Conservation (phyloP, 2,329 filamentous ascomycete species). For the Apiospora malaysiana region DNA sequence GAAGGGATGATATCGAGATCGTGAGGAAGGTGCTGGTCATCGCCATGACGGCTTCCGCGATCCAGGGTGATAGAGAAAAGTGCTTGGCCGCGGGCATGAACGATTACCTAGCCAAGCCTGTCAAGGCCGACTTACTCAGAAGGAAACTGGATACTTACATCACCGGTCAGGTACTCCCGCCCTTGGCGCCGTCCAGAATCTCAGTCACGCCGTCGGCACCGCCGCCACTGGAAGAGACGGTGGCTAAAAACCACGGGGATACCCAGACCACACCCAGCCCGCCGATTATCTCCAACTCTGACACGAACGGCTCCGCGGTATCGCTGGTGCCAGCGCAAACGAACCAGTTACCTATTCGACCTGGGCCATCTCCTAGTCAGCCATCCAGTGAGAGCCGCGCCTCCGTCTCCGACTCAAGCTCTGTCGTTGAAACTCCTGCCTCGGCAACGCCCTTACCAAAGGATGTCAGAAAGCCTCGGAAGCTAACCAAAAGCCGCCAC, state of each 20-base stretch:
- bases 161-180: slow-evolving; percentile 42
- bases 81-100: slow-evolving; percentile 98
- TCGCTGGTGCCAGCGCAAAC: slow-evolving; percentile 10
- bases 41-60: slow-evolving; percentile 95
- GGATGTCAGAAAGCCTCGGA: slow-evolving; percentile 42
- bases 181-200: slow-evolving; percentile 33
- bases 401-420: slow-evolving; percentile 37
- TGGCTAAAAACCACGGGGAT: background rate
- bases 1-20: slow-evolving; percentile 75
- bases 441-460: slow-evolving; percentile 29
- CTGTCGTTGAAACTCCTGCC: slow-evolving; percentile 29
- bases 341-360: slow-evolving; percentile 18
- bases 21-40: slow-evolving; percentile 90
- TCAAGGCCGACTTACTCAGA: slow-evolving; percentile 86
- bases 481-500: slow-evolving; percentile 49
- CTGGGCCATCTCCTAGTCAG: slow-evolving; percentile 33
- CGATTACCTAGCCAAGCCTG: slow-evolving; percentile 94
- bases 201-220: slow-evolving; percentile 11
- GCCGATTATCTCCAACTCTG: background rate
- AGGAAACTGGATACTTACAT: slow-evolving; percentile 74
- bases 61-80: slow-evolving; percentile 92
- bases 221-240: background rate
- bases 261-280: slow-evolving; percentile 27
- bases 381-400: slow-evolving; percentile 43
- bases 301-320: slow-evolving; percentile 9